Evolutionary conservation across 2,329 filamentous ascomycete species (phyloP), one percentile per base, ranked within the genome.

Genomic region (Aspergillus pseudoviridinutans): DNA sequence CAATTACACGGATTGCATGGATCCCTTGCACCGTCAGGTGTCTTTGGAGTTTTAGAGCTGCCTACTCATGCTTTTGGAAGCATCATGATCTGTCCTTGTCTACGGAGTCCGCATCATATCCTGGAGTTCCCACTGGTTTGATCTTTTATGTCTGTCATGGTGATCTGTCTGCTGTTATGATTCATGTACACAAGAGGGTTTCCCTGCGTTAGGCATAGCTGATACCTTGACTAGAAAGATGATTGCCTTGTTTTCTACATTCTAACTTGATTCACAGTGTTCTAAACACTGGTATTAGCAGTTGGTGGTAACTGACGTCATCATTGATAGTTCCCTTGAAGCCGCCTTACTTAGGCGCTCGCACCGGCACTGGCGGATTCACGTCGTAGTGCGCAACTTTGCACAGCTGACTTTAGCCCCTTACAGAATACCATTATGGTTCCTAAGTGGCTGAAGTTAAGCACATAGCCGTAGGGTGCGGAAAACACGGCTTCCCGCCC

Each of bases 31-130:
- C 44, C 24, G 20, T 47, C n/a, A 44, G 61, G 60, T 61, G 62
- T 59, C 58, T 49, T 54, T 38, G 60, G 61, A 57, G 61, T 60
- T 60, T 63, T 47, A 25, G 20, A 47, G 44, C 44, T 24, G 44
- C 12, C 44, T 27, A 47, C 52, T 49, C 17, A 38, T 49, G 52
- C 42, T 28, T 28, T 54, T 25, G 42, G 27, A 49, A 54, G 25
- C 51, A 35, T 54, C 44, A 47, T 47, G 44, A 47, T 27, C 24
- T 47, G 41, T 47, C 20, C 14, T 47, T 24, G 20, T 24, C 12
- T 24, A 22, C 12, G 22, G 44, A 24, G n/a, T 46, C 10, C 24
- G 44, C 44, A 47, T 47, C 22, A 47, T 24, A 47, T 47, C 44
- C 22, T 22, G 44, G 44, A 47, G 44, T 47, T 47, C 20, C 14